phyloP scores from a whole-genome alignment of 768 basidiomycete species.

The Boletus sensibilis region DNA sequence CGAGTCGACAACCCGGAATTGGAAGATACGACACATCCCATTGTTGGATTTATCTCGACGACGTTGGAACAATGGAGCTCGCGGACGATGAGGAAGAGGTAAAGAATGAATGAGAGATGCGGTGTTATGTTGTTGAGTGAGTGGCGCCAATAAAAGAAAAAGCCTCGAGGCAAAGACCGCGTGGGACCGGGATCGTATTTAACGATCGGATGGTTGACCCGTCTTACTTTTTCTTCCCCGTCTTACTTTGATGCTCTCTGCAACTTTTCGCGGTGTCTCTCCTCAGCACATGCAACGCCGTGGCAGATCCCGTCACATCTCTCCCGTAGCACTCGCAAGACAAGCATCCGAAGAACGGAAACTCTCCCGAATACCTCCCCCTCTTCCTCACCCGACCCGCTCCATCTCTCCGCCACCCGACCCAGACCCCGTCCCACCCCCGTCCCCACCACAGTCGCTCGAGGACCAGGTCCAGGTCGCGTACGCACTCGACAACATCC shows the following conservation, averaged over 20 bases:
- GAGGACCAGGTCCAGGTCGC: constrained; percentile 67
- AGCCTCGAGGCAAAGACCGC: neutral
- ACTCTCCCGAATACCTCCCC: neutral
- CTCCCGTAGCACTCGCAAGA: constrained; percentile 43
- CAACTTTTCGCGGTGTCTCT: constrained; percentile 26
- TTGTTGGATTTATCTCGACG: too few relatives aligned
- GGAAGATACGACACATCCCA: too few relatives aligned
- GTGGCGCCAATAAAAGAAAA: neutral
- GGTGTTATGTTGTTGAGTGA: too few relatives aligned
- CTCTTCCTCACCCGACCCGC: neutral
- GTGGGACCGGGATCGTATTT: neutral
- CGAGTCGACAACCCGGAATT: too few relatives aligned
- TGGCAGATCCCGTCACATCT: constrained; percentile 44
- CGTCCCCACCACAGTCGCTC: constrained; percentile 43
- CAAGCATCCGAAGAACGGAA: constrained; percentile 43
- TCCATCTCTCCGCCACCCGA: neutral
- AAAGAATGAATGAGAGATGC: too few relatives aligned
- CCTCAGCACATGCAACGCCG: constrained; percentile 31
- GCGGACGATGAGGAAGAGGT: too few relatives aligned
- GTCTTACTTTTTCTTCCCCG: neutral
- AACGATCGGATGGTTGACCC: neutral
- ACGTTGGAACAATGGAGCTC: too few relatives aligned
- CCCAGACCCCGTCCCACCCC: constrained; percentile 28
- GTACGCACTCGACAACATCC: constrained; percentile 66
- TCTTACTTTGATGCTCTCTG: constrained; percentile 21